A percentile compares a stretch with the other conserved stretches of the same genome.
phyloP scores from a whole-genome alignment of 2,329 filamentous ascomycete species.

The Aspergillus vadensis region DNA sequence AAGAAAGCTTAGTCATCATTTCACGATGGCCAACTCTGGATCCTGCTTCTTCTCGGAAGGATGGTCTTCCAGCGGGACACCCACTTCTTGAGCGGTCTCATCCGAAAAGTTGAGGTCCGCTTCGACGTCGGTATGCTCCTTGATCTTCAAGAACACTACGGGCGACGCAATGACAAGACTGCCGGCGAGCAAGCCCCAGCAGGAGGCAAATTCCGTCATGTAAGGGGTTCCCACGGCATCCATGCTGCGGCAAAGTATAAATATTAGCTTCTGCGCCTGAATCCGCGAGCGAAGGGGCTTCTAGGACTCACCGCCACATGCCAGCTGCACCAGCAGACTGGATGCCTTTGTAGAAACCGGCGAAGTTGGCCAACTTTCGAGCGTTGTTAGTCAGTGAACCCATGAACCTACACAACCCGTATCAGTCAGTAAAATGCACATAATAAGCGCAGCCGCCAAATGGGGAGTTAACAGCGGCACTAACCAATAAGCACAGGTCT shows the following conservation, averaged over 20 bases:
- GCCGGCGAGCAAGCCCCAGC: conserved; percentile 76
- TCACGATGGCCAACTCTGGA: conserved; percentile 11
- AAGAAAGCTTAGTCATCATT: neutral
- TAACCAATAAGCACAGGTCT: conserved; percentile 86
- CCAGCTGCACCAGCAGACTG: conserved; percentile 81
- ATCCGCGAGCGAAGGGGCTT: neutral
- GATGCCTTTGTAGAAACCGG: conserved; percentile 87
- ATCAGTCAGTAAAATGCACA: neutral
- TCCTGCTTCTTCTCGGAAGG: conserved; percentile 24
- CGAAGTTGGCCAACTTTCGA: conserved; percentile 87
- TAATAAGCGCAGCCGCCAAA: neutral
- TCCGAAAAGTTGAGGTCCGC: conserved; percentile 84
- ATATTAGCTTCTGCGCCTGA: conserved; percentile 10
- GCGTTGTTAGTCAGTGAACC: conserved; percentile 89
- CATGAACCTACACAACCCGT: conserved; percentile 67
- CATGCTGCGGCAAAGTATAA: conserved; percentile 63
- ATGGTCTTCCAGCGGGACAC: conserved; percentile 23
- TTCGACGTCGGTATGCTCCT: conserved; percentile 77
- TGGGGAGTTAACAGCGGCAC: conserved; percentile 22
- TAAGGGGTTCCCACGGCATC: conserved; percentile 65
- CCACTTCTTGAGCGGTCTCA: conserved; percentile 74
- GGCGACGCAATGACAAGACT: conserved; percentile 76
- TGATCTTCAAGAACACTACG: conserved; percentile 75
- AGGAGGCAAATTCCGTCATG: conserved; percentile 70
- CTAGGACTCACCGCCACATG: conserved; percentile 44